phyloP scores from a whole-genome alignment of 2,329 filamentous ascomycete species.

The Orbilia quercus region DNA sequence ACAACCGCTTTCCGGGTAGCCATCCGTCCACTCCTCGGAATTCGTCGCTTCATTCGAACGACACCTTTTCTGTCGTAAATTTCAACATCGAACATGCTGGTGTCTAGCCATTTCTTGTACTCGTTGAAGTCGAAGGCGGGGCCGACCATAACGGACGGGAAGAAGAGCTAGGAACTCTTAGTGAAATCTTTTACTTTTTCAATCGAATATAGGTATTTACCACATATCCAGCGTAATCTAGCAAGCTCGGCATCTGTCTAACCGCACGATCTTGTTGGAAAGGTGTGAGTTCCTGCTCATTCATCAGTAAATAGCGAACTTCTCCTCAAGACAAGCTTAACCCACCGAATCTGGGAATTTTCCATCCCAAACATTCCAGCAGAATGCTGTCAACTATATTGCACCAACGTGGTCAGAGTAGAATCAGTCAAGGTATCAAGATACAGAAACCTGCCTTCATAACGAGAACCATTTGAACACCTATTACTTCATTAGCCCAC shows the following conservation, averaged over 20 bases:
- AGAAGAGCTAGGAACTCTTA: conserved; percentile 73
- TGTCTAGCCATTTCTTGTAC: conserved; percentile 91
- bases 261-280: conserved; percentile 86
- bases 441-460: conserved; percentile 74
- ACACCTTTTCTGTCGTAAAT: conserved; percentile 88
- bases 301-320: conserved; percentile 9
- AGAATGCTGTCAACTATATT: conserved; percentile 80
- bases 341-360: conserved; percentile 72
- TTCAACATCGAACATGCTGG: conserved; percentile 89
- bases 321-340: conserved; percentile 1
- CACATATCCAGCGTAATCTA: conserved; percentile 90
- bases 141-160: conserved; percentile 87
- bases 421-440: not conserved
- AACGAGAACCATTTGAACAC: conserved; percentile 95
- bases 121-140: conserved; percentile 95
- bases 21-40: conserved; percentile 88
- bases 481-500: conserved; percentile 46
- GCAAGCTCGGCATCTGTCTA: conserved; percentile 75
- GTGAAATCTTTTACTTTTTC: not conserved
- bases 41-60: conserved; percentile 88
- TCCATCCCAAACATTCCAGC: conserved; percentile 97
- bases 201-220: conserved; percentile 54
- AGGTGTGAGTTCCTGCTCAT: conserved; percentile 77
- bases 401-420: conserved; percentile 10
- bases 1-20: conserved; percentile 79